phyloP scores from a whole-genome alignment of 2,329 filamentous ascomycete species.

The Aspergillus ibericus region DNA sequence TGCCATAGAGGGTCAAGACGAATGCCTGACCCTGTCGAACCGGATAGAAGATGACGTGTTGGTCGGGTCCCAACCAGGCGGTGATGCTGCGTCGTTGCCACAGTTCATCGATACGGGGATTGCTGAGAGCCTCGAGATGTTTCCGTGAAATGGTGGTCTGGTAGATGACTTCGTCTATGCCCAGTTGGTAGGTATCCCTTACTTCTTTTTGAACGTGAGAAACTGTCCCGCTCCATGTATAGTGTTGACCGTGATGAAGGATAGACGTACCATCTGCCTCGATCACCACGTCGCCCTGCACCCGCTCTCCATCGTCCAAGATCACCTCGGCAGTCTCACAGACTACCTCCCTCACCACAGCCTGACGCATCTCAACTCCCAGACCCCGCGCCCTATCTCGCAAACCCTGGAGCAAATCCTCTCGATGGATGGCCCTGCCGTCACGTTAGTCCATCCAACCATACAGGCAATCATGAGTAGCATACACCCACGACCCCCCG shows the following conservation, averaged over 20 bases:
- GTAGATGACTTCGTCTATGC: not conserved
- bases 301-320: not conserved
- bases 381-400: not conserved
- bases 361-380: not conserved
- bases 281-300: not conserved
- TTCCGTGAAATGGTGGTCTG: not conserved
- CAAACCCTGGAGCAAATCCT: not conserved
- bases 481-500: conserved; percentile 3
- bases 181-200: not conserved
- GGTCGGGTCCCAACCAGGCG: not conserved
- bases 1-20: not conserved
- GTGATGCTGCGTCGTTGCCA: not conserved
- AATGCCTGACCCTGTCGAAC: not conserved
- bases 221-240: not conserved
- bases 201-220: not conserved
- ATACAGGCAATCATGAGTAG: not conserved
- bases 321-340: not conserved
- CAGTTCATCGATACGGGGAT: not conserved
- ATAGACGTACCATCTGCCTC: not conserved
- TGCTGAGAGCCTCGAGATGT: not conserved
- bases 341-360: not conserved
- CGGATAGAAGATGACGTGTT: conserved; percentile 3
- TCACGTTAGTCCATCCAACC: not conserved
- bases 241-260: not conserved
- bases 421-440: not conserved